Conservation (phyloP, 495 filamentous ascomycete genomes). For the Penicillium coprophilum region DNA sequence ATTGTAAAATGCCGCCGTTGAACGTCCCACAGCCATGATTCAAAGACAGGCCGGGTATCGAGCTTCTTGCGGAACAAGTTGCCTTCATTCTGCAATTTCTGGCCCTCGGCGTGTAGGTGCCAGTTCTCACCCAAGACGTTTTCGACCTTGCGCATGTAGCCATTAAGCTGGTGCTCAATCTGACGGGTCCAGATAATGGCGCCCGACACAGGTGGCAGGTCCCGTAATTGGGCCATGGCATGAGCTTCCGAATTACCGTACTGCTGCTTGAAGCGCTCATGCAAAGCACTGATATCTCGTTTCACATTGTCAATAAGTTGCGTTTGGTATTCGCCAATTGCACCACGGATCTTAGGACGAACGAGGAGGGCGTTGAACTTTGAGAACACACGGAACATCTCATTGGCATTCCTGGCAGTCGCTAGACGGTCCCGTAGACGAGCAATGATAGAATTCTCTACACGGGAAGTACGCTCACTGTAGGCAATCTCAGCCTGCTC, state of each 20-base stretch:
- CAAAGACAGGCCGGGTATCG: slow-evolving; percentile 87
- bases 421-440: slow-evolving; percentile 88
- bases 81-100: slow-evolving; percentile 86
- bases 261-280: slow-evolving; percentile 97
- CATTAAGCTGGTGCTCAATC: slow-evolving; percentile 90
- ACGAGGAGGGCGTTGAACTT: slow-evolving; percentile 99
- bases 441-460: slow-evolving; percentile 98
- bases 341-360: slow-evolving; percentile 93
- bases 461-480: slow-evolving; percentile 92
- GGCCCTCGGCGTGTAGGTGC: slow-evolving; percentile 89
- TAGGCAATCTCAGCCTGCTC: slow-evolving; percentile 89
- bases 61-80: slow-evolving; percentile 93
- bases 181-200: slow-evolving; percentile 97
- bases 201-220: slow-evolving; percentile 91
- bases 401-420: slow-evolving; percentile 92
- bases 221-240: slow-evolving; percentile 93
- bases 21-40: slow-evolving; percentile 92
- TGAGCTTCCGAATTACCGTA: slow-evolving; percentile 98
- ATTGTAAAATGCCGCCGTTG: slow-evolving; percentile 84
- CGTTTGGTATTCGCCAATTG: slow-evolving; percentile 95
- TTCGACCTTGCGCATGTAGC: slow-evolving; percentile 97
- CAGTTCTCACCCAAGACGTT: slow-evolving; percentile 92
- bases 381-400: slow-evolving; percentile 99
- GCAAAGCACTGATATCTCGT: slow-evolving; percentile 84
- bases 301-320: slow-evolving; percentile 98